Conservation (phyloP, 2,329 filamentous ascomycete genomes). For the Trichoderma sp. region DNA sequence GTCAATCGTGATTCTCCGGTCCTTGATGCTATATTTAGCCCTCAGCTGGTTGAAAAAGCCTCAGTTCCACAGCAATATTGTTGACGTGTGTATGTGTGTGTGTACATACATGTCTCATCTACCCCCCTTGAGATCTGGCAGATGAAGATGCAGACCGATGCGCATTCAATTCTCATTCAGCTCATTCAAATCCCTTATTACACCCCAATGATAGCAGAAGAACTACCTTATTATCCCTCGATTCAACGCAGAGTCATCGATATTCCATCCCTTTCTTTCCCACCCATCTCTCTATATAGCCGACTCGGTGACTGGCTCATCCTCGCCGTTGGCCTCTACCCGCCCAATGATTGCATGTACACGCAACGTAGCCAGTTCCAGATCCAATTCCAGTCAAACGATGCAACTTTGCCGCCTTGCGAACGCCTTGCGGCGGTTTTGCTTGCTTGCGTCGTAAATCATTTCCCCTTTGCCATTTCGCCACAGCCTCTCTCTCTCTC, state of each 20-base stretch:
- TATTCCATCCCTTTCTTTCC: not conserved
- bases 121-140: too few relatives aligned
- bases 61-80: too few relatives aligned
- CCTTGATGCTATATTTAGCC: too few relatives aligned
- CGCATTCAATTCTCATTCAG: too few relatives aligned
- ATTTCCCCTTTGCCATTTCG: constrained; percentile 8
- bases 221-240: too few relatives aligned
- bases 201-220: too few relatives aligned
- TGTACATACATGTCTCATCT: too few relatives aligned
- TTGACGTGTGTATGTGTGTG: too few relatives aligned
- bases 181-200: too few relatives aligned
- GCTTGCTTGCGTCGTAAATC: constrained; percentile 10
- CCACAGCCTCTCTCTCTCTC: not conserved
- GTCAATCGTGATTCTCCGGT: too few relatives aligned
- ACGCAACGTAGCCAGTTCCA: not conserved
- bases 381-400: not conserved
- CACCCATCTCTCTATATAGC: not conserved
- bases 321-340: not conserved
- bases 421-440: constrained; percentile 3
- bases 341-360: too few relatives aligned
- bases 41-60: not conserved
- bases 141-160: too few relatives aligned
- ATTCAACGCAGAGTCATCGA: not conserved
- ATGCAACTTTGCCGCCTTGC: not conserved
- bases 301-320: not conserved